Base-by-base conservation (phyloP, 2,329 filamentous ascomycete species). In the Mycosphaerelloides madeirae region DNA sequence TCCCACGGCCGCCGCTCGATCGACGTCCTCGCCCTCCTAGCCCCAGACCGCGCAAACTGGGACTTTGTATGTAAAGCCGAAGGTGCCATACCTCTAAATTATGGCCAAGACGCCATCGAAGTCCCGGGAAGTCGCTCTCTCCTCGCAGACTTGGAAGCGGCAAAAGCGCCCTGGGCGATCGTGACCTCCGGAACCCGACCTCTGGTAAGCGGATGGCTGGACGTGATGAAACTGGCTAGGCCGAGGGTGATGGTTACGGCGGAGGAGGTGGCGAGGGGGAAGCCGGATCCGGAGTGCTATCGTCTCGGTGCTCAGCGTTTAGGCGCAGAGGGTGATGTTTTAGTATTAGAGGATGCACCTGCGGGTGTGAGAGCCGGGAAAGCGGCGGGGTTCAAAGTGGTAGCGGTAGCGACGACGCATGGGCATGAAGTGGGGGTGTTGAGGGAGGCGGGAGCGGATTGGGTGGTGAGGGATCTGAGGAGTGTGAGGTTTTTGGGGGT, bases 1-100 rank as follows among this genome's bases (percentile, higher is more conserved):
- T 95, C 89, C 4, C 93, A 98, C 68, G 93, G 93, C 50, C 81
- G 91, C 48, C 76, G 93, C 46, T 88, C 83, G 55, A 95, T 97
- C 60, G 93, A 98, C 59, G 81, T 85, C 2, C 75, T 98, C 46
- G 79, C 79, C 64, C 72, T 90, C 20, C 79, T 95, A 46, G 83
- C 87, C 50, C 85, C 88, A 13, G 82, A 86, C 56, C 87, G 88
- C 64, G 93, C 93, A 32, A 96, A 84, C 58, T 91, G 86, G 88
- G 88, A 95, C 53, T 95, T 95, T 62, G 81, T 95, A 56, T 80
- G 78, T 64, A 71, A 83, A 44, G 80, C 90, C 65, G 93, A 97
- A 70, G 83, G 79, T 18, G 73, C 78, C 16, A 81, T 97, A 29
- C 91, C 91, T 3, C 77, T 80, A 60, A 74, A 84, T 41, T 87